Conservation (phyloP, 1,139 yeast genomes). For the Suhomyces bribrorum region DNA sequence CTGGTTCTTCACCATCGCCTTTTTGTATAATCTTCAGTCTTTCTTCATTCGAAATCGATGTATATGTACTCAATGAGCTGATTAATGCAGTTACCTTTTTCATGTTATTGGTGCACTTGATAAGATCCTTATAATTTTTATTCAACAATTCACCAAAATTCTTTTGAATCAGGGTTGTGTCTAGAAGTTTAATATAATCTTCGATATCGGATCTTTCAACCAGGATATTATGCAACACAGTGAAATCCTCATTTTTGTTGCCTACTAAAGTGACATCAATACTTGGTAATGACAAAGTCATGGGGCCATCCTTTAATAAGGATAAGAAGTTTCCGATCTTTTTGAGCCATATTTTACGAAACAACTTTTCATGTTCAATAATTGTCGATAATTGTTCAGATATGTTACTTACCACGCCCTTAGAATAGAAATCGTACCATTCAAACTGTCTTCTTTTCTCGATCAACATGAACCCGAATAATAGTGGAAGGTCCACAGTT, state of each 20-base stretch:
- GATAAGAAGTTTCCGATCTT: constrained; percentile 54
- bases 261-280: constrained; percentile 45
- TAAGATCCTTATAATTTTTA: constrained; percentile 49
- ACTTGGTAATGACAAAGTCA: constrained; percentile 31
- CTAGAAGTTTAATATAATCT: constrained; percentile 34
- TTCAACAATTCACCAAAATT: constrained; percentile 44
- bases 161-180: constrained; percentile 22
- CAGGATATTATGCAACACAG: constrained; percentile 24
- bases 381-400: constrained; percentile 62
- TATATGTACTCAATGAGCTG: constrained; percentile 34
- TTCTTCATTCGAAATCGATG: constrained; percentile 19
- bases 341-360: constrained; percentile 63
- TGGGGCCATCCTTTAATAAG: constrained; percentile 30
- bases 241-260: constrained; percentile 22
- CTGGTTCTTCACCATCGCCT: constrained; percentile 17
- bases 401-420: constrained; percentile 49
- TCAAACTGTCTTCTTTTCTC: constrained; percentile 68
- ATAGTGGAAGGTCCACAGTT: constrained; percentile 73
- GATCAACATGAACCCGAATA: constrained; percentile 75
- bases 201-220: constrained; percentile 46
- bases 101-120: constrained; percentile 40
- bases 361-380: constrained; percentile 57
- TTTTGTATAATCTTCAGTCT: constrained; percentile 12
- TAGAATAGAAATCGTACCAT: constrained; percentile 62
- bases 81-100: constrained; percentile 39